These are phyloP conservation scores for Stagonosporopsis chrysanthemi DNA, from an alignment of 2,329 filamentous ascomycete genomes.

Conservation along the genomic window DNA sequence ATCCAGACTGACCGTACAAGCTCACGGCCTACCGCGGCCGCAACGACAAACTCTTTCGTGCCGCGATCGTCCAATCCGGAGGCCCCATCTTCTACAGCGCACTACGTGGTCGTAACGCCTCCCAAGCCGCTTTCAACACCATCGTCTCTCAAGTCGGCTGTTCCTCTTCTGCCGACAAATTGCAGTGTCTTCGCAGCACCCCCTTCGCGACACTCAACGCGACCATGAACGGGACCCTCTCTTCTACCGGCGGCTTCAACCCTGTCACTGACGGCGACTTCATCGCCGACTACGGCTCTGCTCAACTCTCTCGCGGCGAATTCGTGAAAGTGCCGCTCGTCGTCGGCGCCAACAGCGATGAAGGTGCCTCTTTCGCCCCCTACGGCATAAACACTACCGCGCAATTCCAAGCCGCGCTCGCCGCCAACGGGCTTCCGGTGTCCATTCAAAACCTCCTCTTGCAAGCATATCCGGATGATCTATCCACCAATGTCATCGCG, in stretches of 20 bases:
- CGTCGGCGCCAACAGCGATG: constrained; percentile 68
- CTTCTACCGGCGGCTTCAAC: constrained; percentile 44
- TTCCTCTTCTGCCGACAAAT: constrained; percentile 9
- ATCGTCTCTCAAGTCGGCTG: constrained; percentile 34
- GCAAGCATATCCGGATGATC: constrained; percentile 27
- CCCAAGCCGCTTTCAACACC: constrained; percentile 37
- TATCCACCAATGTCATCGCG: constrained; percentile 21
- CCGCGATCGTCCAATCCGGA: constrained; percentile 53
- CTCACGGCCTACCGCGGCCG: constrained; percentile 56
- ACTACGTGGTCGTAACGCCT: constrained; percentile 13
- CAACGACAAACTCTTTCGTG: constrained; percentile 56
- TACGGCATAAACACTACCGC: constrained; percentile 62
- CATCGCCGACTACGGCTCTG: constrained; percentile 58
- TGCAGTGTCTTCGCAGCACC: constrained; percentile 62
- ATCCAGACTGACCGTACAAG: constrained; percentile 48
- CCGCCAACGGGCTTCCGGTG: constrained; percentile 1
- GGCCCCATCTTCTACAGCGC: constrained; percentile 40
- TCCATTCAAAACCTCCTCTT: constrained; percentile 16
- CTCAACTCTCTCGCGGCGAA: constrained; percentile 62
- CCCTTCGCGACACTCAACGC: constrained; percentile 65
- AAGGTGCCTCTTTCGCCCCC: constrained; percentile 64
- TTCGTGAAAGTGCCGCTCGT: constrained; percentile 70
- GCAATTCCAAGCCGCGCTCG: constrained; percentile 53
- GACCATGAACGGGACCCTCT: constrained; percentile 53
- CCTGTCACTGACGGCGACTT: constrained; percentile 64